Evolutionary conservation across 2,329 filamentous ascomycete genomes (phyloP).

Genomic region (Fulvia fulva): DNA sequence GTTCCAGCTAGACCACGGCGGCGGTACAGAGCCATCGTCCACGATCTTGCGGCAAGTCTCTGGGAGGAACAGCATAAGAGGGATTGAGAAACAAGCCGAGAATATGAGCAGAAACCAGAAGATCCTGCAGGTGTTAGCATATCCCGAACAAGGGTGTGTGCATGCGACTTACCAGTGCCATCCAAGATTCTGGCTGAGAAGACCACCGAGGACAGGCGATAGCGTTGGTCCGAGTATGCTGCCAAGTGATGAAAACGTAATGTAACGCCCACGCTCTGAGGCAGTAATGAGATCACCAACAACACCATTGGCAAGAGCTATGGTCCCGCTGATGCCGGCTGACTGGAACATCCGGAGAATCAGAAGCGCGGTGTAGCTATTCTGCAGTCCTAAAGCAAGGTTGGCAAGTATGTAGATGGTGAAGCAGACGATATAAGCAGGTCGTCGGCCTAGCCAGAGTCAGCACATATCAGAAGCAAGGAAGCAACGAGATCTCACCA

Average conservation of each 20-base stretch:
- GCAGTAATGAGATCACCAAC: slow-evolving; percentile 68
- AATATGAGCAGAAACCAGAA: slow-evolving; percentile 49
- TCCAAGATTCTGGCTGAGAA: slow-evolving; percentile 60
- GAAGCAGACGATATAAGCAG: slow-evolving; percentile 33
- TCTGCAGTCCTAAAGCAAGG: slow-evolving; percentile 34
- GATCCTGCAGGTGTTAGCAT: no score
- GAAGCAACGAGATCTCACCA: no score
- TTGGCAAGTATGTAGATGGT: slow-evolving; percentile 34
- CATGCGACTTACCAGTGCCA: no score
- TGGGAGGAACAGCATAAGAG: slow-evolving; percentile 55
- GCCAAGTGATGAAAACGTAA: slow-evolving; percentile 62
- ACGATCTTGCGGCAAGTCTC: slow-evolving; percentile 51
- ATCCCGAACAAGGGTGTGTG: no score
- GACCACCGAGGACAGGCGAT: slow-evolving; percentile 60
- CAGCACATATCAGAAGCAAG: no score
- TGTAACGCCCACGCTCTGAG: slow-evolving; percentile 67
- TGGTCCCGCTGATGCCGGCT: slow-evolving; percentile 61
- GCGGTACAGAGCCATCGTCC: slow-evolving; percentile 58
- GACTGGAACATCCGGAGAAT: slow-evolving; percentile 61
- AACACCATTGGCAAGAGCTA: slow-evolving; percentile 68
- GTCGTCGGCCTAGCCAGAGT: slow-evolving; percentile 23
- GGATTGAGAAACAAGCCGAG: slow-evolving; percentile 47
- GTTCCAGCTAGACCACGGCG: slow-evolving; percentile 57
- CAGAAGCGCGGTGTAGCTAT: slow-evolving; percentile 46
- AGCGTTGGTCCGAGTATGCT: slow-evolving; percentile 50